Percentiles rank a stretch among this genome's conserved stretches.
Conservation (phyloP, 352 stramenopile genomes). For the Globisporangium carolinianum region DNA sequence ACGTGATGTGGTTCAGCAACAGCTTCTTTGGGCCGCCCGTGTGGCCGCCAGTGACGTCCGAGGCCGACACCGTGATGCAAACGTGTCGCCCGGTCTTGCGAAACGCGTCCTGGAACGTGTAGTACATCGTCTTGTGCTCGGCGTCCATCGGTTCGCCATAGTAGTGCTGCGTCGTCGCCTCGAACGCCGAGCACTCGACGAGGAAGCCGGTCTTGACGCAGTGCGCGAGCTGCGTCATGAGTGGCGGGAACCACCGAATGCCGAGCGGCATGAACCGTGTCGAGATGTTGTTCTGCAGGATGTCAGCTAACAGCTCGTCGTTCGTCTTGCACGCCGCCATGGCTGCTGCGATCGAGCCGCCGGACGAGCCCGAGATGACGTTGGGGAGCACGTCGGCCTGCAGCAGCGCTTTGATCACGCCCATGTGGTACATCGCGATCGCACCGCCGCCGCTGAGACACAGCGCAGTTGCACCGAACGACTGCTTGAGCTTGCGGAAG, state of each 20-base stretch:
- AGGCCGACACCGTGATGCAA: slow-evolving; percentile 92
- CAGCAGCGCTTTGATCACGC: slow-evolving; percentile 86
- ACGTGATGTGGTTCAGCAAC: slow-evolving; percentile 91
- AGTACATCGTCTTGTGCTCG: slow-evolving; percentile 45
- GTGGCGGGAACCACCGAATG: slow-evolving; percentile 73
- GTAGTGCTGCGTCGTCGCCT: slow-evolving; percentile 90
- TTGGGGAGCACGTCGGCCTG: slow-evolving; percentile 85
- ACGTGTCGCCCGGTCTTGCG: slow-evolving; percentile 89
- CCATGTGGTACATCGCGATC: slow-evolving; percentile 94
- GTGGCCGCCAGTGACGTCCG: slow-evolving; percentile 82
- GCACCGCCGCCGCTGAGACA: slow-evolving; percentile 89
- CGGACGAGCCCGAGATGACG: slow-evolving; percentile 91
- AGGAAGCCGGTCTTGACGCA: slow-evolving; percentile 88
- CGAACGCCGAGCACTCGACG: slow-evolving; percentile 73
- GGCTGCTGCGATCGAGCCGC: slow-evolving; percentile 86
- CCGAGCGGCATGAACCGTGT: slow-evolving; percentile 40
- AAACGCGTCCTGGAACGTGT: slow-evolving; percentile 93
- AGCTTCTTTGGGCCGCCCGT: slow-evolving; percentile 54
- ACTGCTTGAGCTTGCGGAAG: slow-evolving; percentile 57
- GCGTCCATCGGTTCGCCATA: slow-evolving; percentile 66
- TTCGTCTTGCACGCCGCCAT: slow-evolving; percentile 82
- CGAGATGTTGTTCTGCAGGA: slow-evolving; percentile 52
- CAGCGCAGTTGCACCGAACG: slow-evolving; percentile 87
- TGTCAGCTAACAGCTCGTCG: slow-evolving; percentile 57
- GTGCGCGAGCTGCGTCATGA: slow-evolving; percentile 80